Percentiles rank a stretch among this genome's conserved stretches.
phyloP scores from a whole-genome alignment of 1,139 yeast genomes.

The Neolecta irregularis region DNA sequence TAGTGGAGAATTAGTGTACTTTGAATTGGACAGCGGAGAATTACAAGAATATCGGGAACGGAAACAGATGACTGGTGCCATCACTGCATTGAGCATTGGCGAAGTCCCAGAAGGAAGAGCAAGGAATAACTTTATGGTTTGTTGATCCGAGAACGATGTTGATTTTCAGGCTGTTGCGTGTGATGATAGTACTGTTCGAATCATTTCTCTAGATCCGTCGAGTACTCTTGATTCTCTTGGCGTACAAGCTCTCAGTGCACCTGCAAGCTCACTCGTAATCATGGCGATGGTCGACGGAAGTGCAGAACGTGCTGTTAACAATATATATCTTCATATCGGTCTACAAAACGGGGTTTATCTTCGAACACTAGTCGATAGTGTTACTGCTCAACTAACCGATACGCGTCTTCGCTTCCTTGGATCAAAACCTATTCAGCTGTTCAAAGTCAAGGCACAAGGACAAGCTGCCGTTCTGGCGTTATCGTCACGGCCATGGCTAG shows the following conservation, averaged over 20 bases:
- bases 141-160: not conserved
- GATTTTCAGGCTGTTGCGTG: slow-evolving; percentile 41
- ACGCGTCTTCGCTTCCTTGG: slow-evolving; percentile 67
- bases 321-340: slow-evolving; percentile 51
- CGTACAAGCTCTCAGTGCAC: slow-evolving; percentile 53
- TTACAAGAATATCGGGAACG: slow-evolving; percentile 56
- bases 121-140: slow-evolving; percentile 37
- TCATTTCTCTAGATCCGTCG: slow-evolving; percentile 51
- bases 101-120: slow-evolving; percentile 34
- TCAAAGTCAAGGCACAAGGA: slow-evolving; percentile 23
- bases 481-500: slow-evolving; percentile 31
- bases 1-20: slow-evolving; percentile 62
- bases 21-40: slow-evolving; percentile 48
- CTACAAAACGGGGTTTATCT: slow-evolving; percentile 69
- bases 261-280: slow-evolving; percentile 37
- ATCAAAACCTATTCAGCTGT: slow-evolving; percentile 41
- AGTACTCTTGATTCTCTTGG: slow-evolving; percentile 47
- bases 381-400: slow-evolving; percentile 50
- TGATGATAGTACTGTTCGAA: slow-evolving; percentile 53
- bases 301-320: no score
- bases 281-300: slow-evolving; percentile 25
- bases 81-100: slow-evolving; percentile 43
- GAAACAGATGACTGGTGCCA: slow-evolving; percentile 38
- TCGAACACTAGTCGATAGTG: slow-evolving; percentile 40
- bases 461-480: slow-evolving; percentile 26